Base-by-base conservation (phyloP, 257 asterid species). In the Nicotiana attenuata region DNA sequence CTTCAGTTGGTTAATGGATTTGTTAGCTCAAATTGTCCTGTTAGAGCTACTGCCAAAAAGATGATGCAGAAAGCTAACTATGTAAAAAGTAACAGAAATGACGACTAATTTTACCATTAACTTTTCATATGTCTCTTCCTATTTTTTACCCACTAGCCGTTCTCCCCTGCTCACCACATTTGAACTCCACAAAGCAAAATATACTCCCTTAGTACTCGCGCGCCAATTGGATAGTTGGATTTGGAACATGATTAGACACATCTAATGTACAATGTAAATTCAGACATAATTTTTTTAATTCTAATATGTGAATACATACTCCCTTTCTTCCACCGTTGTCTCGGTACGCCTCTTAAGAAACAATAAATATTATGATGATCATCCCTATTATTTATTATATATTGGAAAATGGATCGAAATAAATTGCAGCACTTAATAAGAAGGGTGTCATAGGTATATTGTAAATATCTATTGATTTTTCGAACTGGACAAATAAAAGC, bases 1-100 rank as follows among this genome's bases (percentile, higher is more conserved):
- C 94, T 96, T 14, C 94, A 90, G 13, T 85, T 96, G 29, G 97
- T 96, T 31, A 82, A 91, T 59, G 93, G 90, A 5, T 94, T 92
- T 82, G 97, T 88, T 14, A 86, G 97, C 86, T 90, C 98, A 7
- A 89, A 88, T 77, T 93, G 99, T 80, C 97, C 99, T 14, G 86
- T 93, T 29, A 83, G 97, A 82, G 93, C 92, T 68, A 91, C 97
- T 53, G 95, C 97, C 0, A 84, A 90, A 76, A 91, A 88, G 81
- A 84, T 93, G 80, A 84, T 93, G 16, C 71, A 53, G 26, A 71
- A 13, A 29, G 28, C 47, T 63, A 76, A 26, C 45, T 6, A 47
- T 75, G 80, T 75, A 4, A 24, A 75, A 24, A 50, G 63, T 24
- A 50, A 50, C 26, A 50, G 63, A 3, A 50, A 75, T 73, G 61